Percentiles rank a stretch among this genome's conserved stretches.
These are phyloP conservation scores for Colletotrichum sojae DNA, from an alignment of 2,329 filamentous ascomycete genomes.

Conservation along the genomic window DNA sequence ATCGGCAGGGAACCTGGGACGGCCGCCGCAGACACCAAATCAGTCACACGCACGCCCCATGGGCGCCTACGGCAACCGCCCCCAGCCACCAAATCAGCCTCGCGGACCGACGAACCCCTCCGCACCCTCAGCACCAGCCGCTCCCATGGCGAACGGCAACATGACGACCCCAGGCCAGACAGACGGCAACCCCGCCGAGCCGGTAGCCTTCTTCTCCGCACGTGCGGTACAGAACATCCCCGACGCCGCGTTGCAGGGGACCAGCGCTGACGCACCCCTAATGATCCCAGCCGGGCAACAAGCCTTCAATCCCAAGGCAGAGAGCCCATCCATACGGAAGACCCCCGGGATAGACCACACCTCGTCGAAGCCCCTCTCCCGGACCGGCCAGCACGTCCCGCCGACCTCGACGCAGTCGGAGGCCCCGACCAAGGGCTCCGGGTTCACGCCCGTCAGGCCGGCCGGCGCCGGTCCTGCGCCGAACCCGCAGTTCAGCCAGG, in stretches of 20 bases:
- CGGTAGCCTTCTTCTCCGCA: constrained; percentile 79
- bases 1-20: constrained; percentile 47
- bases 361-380: constrained; percentile 80
- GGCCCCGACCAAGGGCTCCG: constrained; percentile 39
- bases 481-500: constrained; percentile 68
- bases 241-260: constrained; percentile 57
- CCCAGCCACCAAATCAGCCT: constrained; percentile 43
- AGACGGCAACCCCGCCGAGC: constrained; percentile 52
- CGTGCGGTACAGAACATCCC: constrained; percentile 72
- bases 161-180: constrained; percentile 44
- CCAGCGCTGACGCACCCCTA: constrained; percentile 56
- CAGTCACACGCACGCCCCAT: constrained; percentile 47
- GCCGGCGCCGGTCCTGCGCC: constrained; percentile 47
- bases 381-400: constrained; percentile 67
- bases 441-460: constrained; percentile 39
- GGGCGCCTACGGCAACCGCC: constrained; percentile 43
- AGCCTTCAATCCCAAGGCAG: constrained; percentile 80
- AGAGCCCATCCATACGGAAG: constrained; percentile 89
- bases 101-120: constrained; percentile 38
- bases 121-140: constrained; percentile 38
- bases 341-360: constrained; percentile 89
- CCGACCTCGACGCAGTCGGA: constrained; percentile 50
- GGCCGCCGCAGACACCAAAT: constrained; percentile 54
- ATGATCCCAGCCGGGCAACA: constrained; percentile 59
- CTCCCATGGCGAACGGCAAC: constrained; percentile 23